These are phyloP conservation scores for Cutaneotrichosporon sp. DNA, from an alignment of 1,284 basidiomycete species.

Conservation along the genomic window DNA sequence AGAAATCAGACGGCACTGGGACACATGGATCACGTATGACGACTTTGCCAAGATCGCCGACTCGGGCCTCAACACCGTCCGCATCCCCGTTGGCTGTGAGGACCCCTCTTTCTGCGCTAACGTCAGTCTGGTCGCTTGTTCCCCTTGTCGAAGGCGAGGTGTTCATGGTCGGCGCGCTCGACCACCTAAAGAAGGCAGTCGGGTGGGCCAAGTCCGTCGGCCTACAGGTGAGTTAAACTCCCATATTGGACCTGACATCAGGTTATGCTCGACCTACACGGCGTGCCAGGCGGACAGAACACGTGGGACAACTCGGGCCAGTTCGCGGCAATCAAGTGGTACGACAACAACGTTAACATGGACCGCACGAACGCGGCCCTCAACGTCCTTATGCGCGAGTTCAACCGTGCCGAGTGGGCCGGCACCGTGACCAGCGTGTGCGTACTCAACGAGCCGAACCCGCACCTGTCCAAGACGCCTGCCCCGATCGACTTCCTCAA, in stretches of 20 bases:
- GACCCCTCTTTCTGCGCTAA: conserved; percentile 40
- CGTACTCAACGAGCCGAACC: conserved; percentile 19
- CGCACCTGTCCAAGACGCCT: not conserved
- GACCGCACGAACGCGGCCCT: conserved; percentile 69
- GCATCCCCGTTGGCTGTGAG: conserved; percentile 66
- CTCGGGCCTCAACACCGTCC: conserved; percentile 73
- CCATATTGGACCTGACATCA: not conserved
- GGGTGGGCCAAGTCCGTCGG: conserved; percentile 73
- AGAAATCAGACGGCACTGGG: conserved; percentile 48
- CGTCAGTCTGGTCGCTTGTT: conserved; percentile 48
- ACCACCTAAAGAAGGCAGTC: conserved; percentile 61
- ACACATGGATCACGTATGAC: conserved; percentile 54
- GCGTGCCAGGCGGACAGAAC: conserved; percentile 78
- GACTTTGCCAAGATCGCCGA: conserved; percentile 62
- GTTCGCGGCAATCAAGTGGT: conserved; percentile 67
- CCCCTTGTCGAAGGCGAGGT: conserved; percentile 59
- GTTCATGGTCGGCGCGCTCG: conserved; percentile 53
- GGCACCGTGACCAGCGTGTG: conserved; percentile 47
- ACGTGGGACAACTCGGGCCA: conserved; percentile 80
- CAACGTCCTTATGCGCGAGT: conserved; percentile 58
- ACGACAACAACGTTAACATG: conserved; percentile 65
- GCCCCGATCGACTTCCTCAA: conserved; percentile 38
- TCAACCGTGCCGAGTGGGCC: conserved; percentile 39
- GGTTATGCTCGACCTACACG: conserved; percentile 66
- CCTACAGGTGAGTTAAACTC: conserved; percentile 59